These are phyloP conservation scores for Candida berthetii DNA, from an alignment of 805 yeast genomes.

Conservation along the genomic window DNA sequence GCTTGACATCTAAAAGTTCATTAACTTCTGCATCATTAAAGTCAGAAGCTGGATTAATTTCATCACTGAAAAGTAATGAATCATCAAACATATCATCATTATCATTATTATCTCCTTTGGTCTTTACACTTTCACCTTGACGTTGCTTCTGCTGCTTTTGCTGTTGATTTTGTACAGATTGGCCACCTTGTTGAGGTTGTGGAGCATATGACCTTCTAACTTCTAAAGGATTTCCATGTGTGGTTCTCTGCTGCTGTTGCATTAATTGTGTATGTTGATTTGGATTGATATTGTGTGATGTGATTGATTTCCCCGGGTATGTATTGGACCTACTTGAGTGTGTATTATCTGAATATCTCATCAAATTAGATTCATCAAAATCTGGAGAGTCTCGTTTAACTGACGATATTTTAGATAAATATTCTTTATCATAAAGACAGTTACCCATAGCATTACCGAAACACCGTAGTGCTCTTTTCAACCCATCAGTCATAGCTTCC, in stretches of 20 bases:
- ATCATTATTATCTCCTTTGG: slow-evolving; percentile 11
- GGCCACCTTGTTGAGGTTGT: background rate
- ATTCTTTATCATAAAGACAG: slow-evolving; percentile 75
- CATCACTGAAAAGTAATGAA: slow-evolving; percentile 49
- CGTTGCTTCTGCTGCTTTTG: slow-evolving; percentile 1
- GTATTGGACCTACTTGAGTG: slow-evolving; percentile 8
- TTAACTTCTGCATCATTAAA: slow-evolving; percentile 21
- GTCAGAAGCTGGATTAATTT: slow-evolving; percentile 30
- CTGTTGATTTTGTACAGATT: background rate
- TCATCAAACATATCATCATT: slow-evolving; percentile 39
- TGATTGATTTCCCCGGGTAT: background rate
- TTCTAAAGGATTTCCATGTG: background rate
- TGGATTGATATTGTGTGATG: background rate
- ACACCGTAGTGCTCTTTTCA: slow-evolving; percentile 71
- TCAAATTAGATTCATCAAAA: slow-evolving; percentile 34
- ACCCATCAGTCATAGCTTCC: slow-evolving; percentile 79
- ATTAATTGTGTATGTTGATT: background rate
- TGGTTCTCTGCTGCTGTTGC: background rate
- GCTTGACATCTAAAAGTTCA: slow-evolving; percentile 2
- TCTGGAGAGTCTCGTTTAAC: slow-evolving; percentile 39
- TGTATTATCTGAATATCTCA: slow-evolving; percentile 22
- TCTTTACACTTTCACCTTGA: slow-evolving; percentile 1
- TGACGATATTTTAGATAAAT: slow-evolving; percentile 38
- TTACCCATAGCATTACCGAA: slow-evolving; percentile 83
- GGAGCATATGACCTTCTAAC: background rate